Evolutionary conservation across 345 rosid genomes (phyloP).

Genomic region (Sonneratia caseolaris): DNA sequence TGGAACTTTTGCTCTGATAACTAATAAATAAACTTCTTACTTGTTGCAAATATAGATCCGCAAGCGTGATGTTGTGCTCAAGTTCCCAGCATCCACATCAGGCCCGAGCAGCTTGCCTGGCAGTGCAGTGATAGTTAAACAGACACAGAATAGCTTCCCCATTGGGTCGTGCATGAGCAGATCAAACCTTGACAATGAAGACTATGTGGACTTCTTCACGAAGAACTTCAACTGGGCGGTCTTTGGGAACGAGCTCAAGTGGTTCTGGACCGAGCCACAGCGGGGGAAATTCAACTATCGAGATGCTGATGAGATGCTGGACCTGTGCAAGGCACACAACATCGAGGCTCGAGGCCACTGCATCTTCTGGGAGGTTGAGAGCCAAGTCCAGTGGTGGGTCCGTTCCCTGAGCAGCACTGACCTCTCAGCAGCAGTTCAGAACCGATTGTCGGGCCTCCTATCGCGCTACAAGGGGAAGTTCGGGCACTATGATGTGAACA

Average conservation of each 20-base stretch:
- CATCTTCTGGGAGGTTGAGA: slow-evolving; percentile 94
- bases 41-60: slow-evolving; percentile 48
- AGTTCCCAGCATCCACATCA: slow-evolving; percentile 35
- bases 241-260: slow-evolving; percentile 87
- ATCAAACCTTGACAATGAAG: slow-evolving; percentile 81
- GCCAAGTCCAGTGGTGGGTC: slow-evolving; percentile 69
- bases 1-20: background rate
- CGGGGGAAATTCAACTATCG: slow-evolving; percentile 63
- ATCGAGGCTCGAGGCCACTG: slow-evolving; percentile 78
- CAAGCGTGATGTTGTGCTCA: slow-evolving; percentile 64
- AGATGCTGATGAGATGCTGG: slow-evolving; percentile 85
- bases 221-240: slow-evolving; percentile 89
- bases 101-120: slow-evolving; percentile 38
- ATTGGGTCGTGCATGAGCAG: slow-evolving; percentile 81
- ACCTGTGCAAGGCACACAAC: slow-evolving; percentile 44
- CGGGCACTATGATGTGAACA: slow-evolving; percentile 90
- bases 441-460: slow-evolving; percentile 64
- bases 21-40: background rate
- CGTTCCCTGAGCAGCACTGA: slow-evolving; percentile 45
- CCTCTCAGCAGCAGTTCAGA: slow-evolving; percentile 59
- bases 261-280: slow-evolving; percentile 94
- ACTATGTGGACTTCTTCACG: slow-evolving; percentile 65
- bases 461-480: slow-evolving; percentile 79
- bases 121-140: slow-evolving; percentile 44
- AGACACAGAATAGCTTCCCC: slow-evolving; percentile 65